Percentiles rank a stretch among this genome's conserved stretches.
These are phyloP conservation scores for Noccaea caerulescens DNA, from an alignment of 345 rosid species.

Conservation along the genomic window DNA sequence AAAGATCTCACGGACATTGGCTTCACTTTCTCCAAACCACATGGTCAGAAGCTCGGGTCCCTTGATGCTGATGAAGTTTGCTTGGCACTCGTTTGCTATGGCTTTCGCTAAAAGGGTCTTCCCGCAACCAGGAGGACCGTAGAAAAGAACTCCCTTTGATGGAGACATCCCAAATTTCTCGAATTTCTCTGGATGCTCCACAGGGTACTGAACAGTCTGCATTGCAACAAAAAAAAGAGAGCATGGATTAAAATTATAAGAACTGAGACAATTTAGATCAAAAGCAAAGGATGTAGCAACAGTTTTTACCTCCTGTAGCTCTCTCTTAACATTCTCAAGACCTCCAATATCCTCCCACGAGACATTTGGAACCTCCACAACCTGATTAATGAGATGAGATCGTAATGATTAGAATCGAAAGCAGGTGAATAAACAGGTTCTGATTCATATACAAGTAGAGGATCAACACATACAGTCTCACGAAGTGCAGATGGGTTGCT, in stretches of 20 bases:
- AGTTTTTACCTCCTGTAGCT: slow-evolving; percentile 82
- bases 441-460: neutral
- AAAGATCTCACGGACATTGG: slow-evolving; percentile 92
- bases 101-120: slow-evolving; percentile 98
- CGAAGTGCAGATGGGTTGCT: slow-evolving; percentile 90
- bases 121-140: slow-evolving; percentile 98
- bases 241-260: neutral
- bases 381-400: slow-evolving; percentile 48
- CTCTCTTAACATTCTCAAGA: slow-evolving; percentile 91
- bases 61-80: slow-evolving; percentile 93
- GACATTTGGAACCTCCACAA: slow-evolving; percentile 93
- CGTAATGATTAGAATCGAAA: neutral
- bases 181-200: slow-evolving; percentile 97
- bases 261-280: neutral
- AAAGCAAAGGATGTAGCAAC: neutral
- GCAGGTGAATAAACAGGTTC: neutral
- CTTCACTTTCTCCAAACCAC: slow-evolving; percentile 99
- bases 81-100: slow-evolving; percentile 96
- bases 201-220: slow-evolving; percentile 98
- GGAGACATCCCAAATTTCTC: slow-evolving; percentile 99
- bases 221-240: slow-evolving; percentile 22
- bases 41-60: slow-evolving; percentile 96
- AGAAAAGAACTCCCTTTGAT: slow-evolving; percentile 94
- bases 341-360: slow-evolving; percentile 96
- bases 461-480: slow-evolving; percentile 65